Evolutionary conservation across 2,329 filamentous ascomycete species (phyloP).

Genomic region (Laburnicola sp.): DNA sequence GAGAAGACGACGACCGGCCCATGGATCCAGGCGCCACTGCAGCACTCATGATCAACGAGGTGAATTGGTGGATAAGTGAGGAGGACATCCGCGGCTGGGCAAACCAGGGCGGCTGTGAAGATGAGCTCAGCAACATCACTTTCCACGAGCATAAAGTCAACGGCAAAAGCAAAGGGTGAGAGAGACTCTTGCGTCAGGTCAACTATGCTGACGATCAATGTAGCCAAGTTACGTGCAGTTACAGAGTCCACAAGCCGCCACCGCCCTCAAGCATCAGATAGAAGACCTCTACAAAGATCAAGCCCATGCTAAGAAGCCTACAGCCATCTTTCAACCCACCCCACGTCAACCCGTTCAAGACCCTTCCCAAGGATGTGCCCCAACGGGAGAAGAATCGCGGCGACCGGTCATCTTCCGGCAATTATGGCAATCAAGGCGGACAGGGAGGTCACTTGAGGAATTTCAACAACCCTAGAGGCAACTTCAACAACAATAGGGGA

Average conservation of each 20-base stretch:
- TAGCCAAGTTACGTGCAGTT: slow-evolving; percentile 85
- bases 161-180: slow-evolving; percentile 96
- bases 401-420: slow-evolving; percentile 55
- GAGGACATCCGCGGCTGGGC: slow-evolving; percentile 91
- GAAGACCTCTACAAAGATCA: slow-evolving; percentile 65
- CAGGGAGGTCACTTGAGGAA: slow-evolving; percentile 44
- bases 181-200: slow-evolving; percentile 6
- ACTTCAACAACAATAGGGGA: slow-evolving; percentile 35
- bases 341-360: slow-evolving; percentile 83
- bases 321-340: slow-evolving; percentile 78
- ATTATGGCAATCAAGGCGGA: slow-evolving; percentile 55
- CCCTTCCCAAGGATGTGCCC: slow-evolving; percentile 84
- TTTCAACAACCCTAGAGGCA: slow-evolving; percentile 38
- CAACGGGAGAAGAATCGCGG: slow-evolving; percentile 68
- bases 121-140: slow-evolving; percentile 86
- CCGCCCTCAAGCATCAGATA: slow-evolving; percentile 79
- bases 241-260: slow-evolving; percentile 78
- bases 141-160: slow-evolving; percentile 99
- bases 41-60: slow-evolving; percentile 82
- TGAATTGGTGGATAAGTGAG: slow-evolving; percentile 92
- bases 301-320: slow-evolving; percentile 65
- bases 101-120: slow-evolving; percentile 75
- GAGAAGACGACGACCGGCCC: slow-evolving; percentile 55
- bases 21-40: slow-evolving; percentile 64
- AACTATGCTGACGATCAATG: slow-evolving; percentile 14